These are phyloP conservation scores for Schwanniomyces sp. DNA, from an alignment of 805 yeast species.

Conservation along the genomic window DNA sequence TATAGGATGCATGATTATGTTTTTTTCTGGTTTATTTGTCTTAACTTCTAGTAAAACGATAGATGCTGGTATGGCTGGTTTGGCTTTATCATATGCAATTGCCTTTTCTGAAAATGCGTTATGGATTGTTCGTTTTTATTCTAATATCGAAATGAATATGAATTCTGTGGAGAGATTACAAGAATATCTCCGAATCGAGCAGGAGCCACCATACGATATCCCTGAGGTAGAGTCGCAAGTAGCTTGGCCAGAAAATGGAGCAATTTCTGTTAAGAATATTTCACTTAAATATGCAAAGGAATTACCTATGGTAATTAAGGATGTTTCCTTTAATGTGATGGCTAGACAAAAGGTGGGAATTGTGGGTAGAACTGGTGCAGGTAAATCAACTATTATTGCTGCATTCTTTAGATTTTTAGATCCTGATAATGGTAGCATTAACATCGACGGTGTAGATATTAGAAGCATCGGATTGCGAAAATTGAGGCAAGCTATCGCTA, in stretches of 20 bases:
- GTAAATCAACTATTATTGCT: slow-evolving; percentile 93
- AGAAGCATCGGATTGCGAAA: slow-evolving; percentile 65
- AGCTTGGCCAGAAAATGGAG: slow-evolving; percentile 85
- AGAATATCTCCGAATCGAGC: slow-evolving; percentile 82
- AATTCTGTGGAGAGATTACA: slow-evolving; percentile 93
- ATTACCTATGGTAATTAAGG: slow-evolving; percentile 86
- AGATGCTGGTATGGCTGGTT: slow-evolving; percentile 95
- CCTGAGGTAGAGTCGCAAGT: slow-evolving; percentile 66
- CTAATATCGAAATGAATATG: slow-evolving; percentile 92
- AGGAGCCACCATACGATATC: slow-evolving; percentile 73
- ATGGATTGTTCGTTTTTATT: slow-evolving; percentile 91
- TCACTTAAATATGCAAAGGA: slow-evolving; percentile 89
- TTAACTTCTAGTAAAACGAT: slow-evolving; percentile 61
- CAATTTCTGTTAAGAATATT: slow-evolving; percentile 68
- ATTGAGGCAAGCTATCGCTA: slow-evolving; percentile 75
- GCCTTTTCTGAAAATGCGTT: slow-evolving; percentile 84
- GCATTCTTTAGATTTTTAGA: slow-evolving; percentile 83
- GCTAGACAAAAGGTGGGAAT: slow-evolving; percentile 85
- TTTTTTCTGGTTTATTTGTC: slow-evolving; percentile 80
- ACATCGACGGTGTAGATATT: slow-evolving; percentile 74
- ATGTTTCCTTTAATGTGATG: slow-evolving; percentile 77
- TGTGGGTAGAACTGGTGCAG: slow-evolving; percentile 99
- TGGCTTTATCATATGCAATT: slow-evolving; percentile 87
- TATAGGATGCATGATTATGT: slow-evolving; percentile 79
- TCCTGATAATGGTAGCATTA: slow-evolving; percentile 71